phyloP scores from a whole-genome alignment of 2,329 filamentous ascomycete genomes.

The Diplodia scrobiculata region DNA sequence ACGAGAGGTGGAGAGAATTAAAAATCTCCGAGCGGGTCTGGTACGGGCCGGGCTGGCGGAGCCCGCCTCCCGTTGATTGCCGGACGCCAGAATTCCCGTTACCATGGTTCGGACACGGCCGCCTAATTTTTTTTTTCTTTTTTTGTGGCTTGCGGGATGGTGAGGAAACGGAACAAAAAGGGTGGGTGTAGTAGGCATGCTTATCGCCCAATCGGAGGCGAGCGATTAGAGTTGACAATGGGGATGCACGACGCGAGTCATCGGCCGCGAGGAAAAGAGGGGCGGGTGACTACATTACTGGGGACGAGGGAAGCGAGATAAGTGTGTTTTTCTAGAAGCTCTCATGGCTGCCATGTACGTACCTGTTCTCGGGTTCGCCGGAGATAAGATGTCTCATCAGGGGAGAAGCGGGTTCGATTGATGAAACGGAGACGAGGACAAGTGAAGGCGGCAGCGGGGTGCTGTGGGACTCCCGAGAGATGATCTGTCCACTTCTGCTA shows the following conservation, averaged over 20 bases:
- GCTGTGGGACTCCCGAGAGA: neutral
- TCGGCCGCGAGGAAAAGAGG: neutral
- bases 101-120: constrained; percentile 18
- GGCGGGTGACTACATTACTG: neutral
- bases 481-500: neutral
- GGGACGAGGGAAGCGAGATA: neutral
- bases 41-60: neutral
- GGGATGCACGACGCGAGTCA: neutral
- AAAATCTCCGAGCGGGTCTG: neutral
- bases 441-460: neutral
- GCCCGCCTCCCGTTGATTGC: neutral
- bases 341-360: neutral
- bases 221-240: constrained; percentile 1
- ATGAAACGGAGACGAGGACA: neutral
- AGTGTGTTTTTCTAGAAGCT: neutral
- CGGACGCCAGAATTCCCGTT: neutral
- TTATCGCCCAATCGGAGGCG: neutral
- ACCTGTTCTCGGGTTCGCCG: neutral
- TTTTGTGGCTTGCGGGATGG: constrained; percentile 17
- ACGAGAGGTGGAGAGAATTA: neutral
- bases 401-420: neutral
- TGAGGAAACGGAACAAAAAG: neutral
- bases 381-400: neutral
- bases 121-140: neutral
- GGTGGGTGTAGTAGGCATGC: neutral